Evolutionary conservation across 2,329 filamentous ascomycete genomes (phyloP).

Genomic region (Xylariaceae sp.): DNA sequence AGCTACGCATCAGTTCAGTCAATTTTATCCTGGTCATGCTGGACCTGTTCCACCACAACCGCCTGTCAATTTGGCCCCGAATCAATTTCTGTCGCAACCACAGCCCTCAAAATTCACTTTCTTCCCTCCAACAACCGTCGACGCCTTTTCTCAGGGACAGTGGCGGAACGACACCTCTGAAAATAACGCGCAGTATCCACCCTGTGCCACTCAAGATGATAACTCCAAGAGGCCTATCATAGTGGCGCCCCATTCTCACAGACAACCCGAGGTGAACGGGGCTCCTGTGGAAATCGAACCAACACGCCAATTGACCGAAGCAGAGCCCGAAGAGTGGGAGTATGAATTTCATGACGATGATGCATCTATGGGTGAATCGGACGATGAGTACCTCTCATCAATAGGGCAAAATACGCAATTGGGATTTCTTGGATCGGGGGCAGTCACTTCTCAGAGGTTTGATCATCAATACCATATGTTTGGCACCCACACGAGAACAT

Average conservation of each 20-base stretch:
- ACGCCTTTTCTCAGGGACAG: constrained; percentile 27
- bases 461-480: constrained; percentile 37
- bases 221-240: constrained; percentile 14
- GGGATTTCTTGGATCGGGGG: constrained; percentile 38
- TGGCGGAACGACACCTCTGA: constrained; percentile 24
- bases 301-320: constrained; percentile 1
- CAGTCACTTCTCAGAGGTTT: constrained; percentile 35
- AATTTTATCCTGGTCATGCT: constrained; percentile 33
- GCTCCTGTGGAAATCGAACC: constrained; percentile 18
- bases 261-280: constrained; percentile 21
- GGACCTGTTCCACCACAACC: constrained; percentile 25
- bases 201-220: constrained; percentile 15
- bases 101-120: constrained; percentile 28
- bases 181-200: constrained; percentile 25
- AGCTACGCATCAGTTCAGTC: constrained; percentile 27
- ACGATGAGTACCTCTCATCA: constrained; percentile 47
- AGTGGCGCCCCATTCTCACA: constrained; percentile 12
- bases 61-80: constrained; percentile 24
- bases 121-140: constrained; percentile 29
- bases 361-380: constrained; percentile 56
- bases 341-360: constrained; percentile 55
- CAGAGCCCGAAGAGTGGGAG: constrained; percentile 31
- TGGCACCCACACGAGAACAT: constrained; percentile 45
- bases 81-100: constrained; percentile 23
- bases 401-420: constrained; percentile 35